phyloP scores from a whole-genome alignment of 495 filamentous ascomycete genomes.

The Penicillium verhagenii region DNA sequence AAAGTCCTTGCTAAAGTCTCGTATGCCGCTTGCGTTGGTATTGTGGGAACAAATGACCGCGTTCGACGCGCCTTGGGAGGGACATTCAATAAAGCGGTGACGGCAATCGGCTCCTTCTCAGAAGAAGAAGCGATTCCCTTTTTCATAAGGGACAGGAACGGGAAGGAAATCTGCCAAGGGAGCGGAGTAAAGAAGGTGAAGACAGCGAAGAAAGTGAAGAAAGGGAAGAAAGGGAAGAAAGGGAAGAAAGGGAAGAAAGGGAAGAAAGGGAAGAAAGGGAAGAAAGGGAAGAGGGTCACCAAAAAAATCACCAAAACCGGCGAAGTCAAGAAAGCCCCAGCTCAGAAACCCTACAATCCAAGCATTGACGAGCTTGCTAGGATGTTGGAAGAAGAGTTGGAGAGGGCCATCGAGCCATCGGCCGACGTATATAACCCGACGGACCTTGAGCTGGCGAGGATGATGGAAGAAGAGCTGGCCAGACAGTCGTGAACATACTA shows the following conservation, averaged over 20 bases:
- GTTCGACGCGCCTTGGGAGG: slow-evolving; percentile 3
- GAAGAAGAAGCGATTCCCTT: too few species aligned
- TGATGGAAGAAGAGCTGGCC: slow-evolving; percentile 7
- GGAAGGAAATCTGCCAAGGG: too few species aligned
- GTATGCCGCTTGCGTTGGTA: not conserved
- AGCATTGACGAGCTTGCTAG: not conserved
- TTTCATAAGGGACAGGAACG: too few species aligned
- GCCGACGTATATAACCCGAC: not conserved
- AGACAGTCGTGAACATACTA: too few species aligned
- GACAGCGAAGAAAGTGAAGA: too few species aligned
- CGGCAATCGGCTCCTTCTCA: not conserved
- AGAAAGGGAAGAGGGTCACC: too few species aligned
- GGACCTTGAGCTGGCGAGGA: not conserved
- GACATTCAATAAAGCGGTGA: not conserved
- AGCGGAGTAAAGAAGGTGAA: too few species aligned
- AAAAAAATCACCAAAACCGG: too few species aligned
- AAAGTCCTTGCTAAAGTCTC: not conserved
- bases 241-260: too few species aligned
- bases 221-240: too few species aligned
- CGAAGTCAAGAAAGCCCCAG: not conserved
- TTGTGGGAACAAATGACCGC: not conserved
- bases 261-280: too few species aligned
- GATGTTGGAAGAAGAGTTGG: slow-evolving; percentile 6
- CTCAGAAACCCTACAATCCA: not conserved
- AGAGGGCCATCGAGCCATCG: too few species aligned